Percentiles rank a stretch among this genome's conserved stretches.
These are phyloP conservation scores for Echinochloa phyllopogon DNA, from an alignment of 176 grass and related monocot species.

Conservation along the genomic window DNA sequence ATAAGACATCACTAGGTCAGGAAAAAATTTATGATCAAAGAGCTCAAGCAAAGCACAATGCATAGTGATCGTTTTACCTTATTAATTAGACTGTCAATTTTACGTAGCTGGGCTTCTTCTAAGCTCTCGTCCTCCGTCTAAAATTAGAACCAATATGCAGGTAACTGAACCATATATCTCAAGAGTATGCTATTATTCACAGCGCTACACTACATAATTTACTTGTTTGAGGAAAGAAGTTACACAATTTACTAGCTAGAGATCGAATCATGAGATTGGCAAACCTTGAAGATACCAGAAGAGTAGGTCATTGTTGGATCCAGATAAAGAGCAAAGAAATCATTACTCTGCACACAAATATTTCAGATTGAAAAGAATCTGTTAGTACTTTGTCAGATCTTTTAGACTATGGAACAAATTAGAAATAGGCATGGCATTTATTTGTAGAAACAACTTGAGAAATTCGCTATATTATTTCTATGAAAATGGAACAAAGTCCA, in stretches of 20 bases:
- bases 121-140: constrained; percentile 69
- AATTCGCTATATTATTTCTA: not conserved
- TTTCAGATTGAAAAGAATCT: not conserved
- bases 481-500: not conserved
- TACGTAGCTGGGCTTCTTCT: constrained; percentile 58
- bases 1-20: constrained; percentile 9
- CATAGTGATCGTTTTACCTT: constrained; percentile 39
- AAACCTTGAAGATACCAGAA: constrained; percentile 75
- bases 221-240: not conserved
- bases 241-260: not conserved
- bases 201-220: constrained; percentile 47
- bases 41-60: not conserved
- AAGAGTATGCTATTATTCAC: not conserved
- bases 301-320: constrained; percentile 90
- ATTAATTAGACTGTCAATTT: constrained; percentile 53
- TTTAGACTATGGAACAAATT: not conserved
- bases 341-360: constrained; percentile 61
- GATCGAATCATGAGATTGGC: not conserved
- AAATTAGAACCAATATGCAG: not conserved
- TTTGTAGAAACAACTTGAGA: not conserved
- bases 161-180: not conserved
- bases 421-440: not conserved
- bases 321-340: constrained; percentile 78
- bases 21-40: not conserved
- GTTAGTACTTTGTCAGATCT: not conserved